These are phyloP conservation scores for Quercus agrifolia DNA, from an alignment of 306 rosid species.

Conservation along the genomic window DNA sequence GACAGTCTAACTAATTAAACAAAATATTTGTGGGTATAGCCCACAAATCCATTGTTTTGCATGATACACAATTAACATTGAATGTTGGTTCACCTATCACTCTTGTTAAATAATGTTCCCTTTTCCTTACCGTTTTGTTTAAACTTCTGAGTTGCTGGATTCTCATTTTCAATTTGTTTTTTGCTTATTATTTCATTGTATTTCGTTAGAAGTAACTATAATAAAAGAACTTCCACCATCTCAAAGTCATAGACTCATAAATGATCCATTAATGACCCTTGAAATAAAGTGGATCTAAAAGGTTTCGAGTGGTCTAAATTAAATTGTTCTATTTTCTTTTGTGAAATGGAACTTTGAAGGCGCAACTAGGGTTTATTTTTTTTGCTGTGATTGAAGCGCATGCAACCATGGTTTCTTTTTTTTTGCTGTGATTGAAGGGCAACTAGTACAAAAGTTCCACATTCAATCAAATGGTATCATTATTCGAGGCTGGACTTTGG, in stretches of 20 bases:
- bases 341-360: too few relatives aligned
- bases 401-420: too few relatives aligned
- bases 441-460: neutral
- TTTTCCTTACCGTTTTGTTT: neutral
- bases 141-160: slow-evolving; percentile 8
- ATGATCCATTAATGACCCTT: neutral
- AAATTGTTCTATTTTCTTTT: neutral
- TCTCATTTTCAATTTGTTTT: slow-evolving; percentile 18
- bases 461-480: neutral
- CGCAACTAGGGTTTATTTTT: too few relatives aligned
- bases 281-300: neutral
- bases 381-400: too few relatives aligned
- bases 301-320: neutral
- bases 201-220: neutral
- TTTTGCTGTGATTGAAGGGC: neutral
- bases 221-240: slow-evolving; percentile 29
- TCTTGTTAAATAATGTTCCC: neutral
- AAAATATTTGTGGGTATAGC: neutral
- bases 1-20: neutral
- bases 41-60: neutral
- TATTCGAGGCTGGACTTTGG: too few relatives aligned
- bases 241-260: neutral
- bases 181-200: neutral
- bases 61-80: neutral
- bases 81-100: neutral